phyloP scores from a whole-genome alignment of 2,329 filamentous ascomycete species.

The Penicillium carneum region DNA sequence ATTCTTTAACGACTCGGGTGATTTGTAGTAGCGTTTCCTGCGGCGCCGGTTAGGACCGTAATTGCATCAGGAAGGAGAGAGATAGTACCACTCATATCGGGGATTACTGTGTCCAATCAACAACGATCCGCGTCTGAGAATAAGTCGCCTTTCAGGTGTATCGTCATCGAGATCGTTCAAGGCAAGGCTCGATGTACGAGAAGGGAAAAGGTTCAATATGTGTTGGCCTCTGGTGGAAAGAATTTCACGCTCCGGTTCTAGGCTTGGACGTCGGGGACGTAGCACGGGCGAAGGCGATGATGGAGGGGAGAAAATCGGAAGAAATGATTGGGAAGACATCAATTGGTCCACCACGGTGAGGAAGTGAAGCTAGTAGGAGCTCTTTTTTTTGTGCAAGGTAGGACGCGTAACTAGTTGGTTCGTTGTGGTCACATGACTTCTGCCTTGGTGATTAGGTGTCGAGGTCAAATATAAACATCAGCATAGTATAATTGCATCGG shows the following conservation, averaged over 20 bases:
- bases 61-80: background rate
- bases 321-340: conserved; percentile 29
- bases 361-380: background rate
- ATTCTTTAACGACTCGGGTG: conserved; percentile 72
- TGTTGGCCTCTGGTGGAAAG: conserved; percentile 52
- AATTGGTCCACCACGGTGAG: background rate
- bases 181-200: conserved; percentile 34
- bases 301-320: conserved; percentile 27
- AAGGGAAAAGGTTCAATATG: conserved; percentile 43
- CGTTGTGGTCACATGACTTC: background rate
- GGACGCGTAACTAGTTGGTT: background rate
- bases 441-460: background rate
- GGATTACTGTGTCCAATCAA: conserved; percentile 89
- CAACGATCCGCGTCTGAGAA: conserved; percentile 27
- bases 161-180: conserved; percentile 29
- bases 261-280: conserved; percentile 40
- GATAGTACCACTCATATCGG: conserved; percentile 73
- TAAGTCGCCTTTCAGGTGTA: conserved; percentile 16
- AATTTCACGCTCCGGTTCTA: conserved; percentile 46
- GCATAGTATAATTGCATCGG: too few relatives aligned
- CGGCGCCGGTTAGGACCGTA: background rate
- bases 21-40: conserved; percentile 81
- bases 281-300: conserved; percentile 24
- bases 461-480: too few relatives aligned
- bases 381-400: too few relatives aligned